Conservation (phyloP, 2,329 filamentous ascomycete species). For the Colletotrichum spaethianum region DNA sequence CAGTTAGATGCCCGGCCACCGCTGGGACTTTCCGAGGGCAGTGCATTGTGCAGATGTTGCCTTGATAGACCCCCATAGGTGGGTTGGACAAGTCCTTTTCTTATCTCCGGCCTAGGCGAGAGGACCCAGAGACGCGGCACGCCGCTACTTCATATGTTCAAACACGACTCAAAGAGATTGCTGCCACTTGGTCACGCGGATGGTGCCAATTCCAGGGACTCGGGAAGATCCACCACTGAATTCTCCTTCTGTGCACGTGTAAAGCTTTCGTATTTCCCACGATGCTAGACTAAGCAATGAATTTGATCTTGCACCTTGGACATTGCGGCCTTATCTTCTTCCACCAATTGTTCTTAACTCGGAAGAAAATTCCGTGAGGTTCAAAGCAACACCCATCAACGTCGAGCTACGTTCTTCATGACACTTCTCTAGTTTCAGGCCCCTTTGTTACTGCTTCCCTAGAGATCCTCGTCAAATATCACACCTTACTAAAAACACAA, state of each 20-base stretch:
- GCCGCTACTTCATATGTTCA: too few relatives aligned
- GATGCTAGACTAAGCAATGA: too few relatives aligned
- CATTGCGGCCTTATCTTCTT: background rate
- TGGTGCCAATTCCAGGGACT: background rate
- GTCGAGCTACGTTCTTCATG: background rate
- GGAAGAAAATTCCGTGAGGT: background rate
- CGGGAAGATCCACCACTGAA: background rate
- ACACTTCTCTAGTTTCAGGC: background rate
- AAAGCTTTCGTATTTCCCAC: background rate
- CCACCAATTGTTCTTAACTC: background rate
- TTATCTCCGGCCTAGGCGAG: background rate
- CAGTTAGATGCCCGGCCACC: too few relatives aligned
- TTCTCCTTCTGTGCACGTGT: background rate
- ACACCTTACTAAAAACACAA: conserved; percentile 7
- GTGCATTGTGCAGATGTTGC: conserved; percentile 12
- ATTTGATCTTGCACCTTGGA: background rate
- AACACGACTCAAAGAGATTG: background rate
- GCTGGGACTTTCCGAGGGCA: background rate
- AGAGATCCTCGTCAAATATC: conserved; percentile 41
- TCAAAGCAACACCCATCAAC: background rate
- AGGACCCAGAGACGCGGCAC: background rate
- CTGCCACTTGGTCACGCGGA: background rate
- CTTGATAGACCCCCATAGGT: background rate
- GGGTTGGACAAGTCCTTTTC: conserved; percentile 1
- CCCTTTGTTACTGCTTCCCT: conserved; percentile 35